A percentile compares a stretch with the other conserved stretches of the same genome.
phyloP scores from a whole-genome alignment of 2,329 filamentous ascomycete species.

The Eutypella sp. region DNA sequence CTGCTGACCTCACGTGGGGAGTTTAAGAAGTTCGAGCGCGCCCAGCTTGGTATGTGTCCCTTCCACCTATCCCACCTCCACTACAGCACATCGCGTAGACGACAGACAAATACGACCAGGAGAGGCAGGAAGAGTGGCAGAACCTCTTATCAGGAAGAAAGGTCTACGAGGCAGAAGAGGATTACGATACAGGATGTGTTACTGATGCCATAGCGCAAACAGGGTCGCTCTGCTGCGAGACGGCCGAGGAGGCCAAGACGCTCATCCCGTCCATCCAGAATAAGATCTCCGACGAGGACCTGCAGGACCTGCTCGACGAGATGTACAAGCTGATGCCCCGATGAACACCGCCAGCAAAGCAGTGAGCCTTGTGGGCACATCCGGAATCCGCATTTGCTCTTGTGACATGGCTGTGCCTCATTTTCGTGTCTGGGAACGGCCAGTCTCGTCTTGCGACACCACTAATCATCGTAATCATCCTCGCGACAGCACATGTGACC shows the following conservation, averaged over 20 bases:
- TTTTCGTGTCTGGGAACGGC: not conserved
- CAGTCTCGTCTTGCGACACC: too few relatives aligned
- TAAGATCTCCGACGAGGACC: conserved; percentile 85
- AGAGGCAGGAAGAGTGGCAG: not conserved
- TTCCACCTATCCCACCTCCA: not conserved
- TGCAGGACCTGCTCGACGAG: conserved; percentile 85
- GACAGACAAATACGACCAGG: not conserved
- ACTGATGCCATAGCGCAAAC: too few relatives aligned
- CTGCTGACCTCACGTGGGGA: conserved; percentile 74
- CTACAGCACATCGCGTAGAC: not conserved
- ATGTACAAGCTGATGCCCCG: conserved; percentile 66
- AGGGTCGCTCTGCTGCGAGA: conserved; percentile 91
- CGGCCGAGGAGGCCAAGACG: conserved; percentile 91
- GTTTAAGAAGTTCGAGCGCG: conserved; percentile 87
- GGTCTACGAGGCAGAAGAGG: too few relatives aligned
- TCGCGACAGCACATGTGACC: too few relatives aligned
- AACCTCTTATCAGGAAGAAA: too few relatives aligned
- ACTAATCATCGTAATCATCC: too few relatives aligned
- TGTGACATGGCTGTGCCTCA: not conserved
- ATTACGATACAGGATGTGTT: conserved; percentile 6
- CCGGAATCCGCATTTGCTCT: not conserved
- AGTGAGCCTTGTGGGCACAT: not conserved
- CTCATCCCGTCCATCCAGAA: conserved; percentile 83
- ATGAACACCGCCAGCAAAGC: conserved; percentile 7
- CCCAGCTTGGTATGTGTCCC: conserved; percentile 68